These are phyloP conservation scores for Monosporascus sp. DNA, from an alignment of 2,329 filamentous ascomycete species.

Conservation along the genomic window DNA sequence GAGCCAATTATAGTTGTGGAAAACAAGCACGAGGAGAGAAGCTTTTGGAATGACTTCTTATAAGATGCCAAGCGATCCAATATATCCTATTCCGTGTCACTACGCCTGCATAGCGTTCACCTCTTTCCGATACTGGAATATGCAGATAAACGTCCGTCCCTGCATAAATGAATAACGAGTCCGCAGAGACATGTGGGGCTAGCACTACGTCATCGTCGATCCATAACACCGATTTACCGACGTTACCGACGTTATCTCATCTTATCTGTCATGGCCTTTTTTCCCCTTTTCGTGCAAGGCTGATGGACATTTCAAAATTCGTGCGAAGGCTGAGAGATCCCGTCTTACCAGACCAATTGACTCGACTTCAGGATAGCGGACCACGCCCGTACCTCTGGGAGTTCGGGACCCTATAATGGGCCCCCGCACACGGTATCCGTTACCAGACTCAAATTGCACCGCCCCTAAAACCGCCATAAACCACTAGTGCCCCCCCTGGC, in stretches of 20 bases:
- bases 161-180: not conserved
- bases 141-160: not conserved
- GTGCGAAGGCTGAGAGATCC: not conserved
- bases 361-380: not conserved
- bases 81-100: too few relatives aligned
- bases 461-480: conserved; percentile 1
- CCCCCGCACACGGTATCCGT: conserved; percentile 2
- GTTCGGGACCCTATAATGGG: not conserved
- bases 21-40: not conserved
- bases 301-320: not conserved
- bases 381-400: not conserved
- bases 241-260: not conserved
- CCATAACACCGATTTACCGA: not conserved
- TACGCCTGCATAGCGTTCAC: too few relatives aligned
- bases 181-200: too few relatives aligned
- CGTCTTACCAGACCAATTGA: not conserved
- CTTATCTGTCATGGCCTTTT: not conserved
- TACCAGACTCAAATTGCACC: not conserved
- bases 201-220: not conserved
- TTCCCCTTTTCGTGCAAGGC: not conserved
- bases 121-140: not conserved
- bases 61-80: too few relatives aligned
- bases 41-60: too few relatives aligned
- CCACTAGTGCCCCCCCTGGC: not conserved
- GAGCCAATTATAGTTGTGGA: not conserved